Base-by-base conservation (phyloP, 2,329 filamentous ascomycete genomes). In the Allantophomopsis cytisporea region DNA sequence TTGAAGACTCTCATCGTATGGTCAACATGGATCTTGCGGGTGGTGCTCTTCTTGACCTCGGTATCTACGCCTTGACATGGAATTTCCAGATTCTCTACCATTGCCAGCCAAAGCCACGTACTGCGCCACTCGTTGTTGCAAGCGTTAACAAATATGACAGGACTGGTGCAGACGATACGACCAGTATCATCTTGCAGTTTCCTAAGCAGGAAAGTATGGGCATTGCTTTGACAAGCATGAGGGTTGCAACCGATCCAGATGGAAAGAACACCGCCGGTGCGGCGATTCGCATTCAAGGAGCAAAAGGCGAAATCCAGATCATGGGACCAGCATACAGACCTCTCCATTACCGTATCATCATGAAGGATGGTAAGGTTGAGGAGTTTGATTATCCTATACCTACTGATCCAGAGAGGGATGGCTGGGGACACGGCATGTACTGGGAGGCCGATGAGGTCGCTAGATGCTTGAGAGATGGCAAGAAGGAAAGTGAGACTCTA, bases 371-470 rank as follows among this genome's bases (percentile, higher is more conserved):
- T 41, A 52, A 56, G 32, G 46, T 54, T 2, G 54, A 57, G 37
- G 50, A 49, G n/a, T 50, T 56, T 21, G 41, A 50, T 11, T 48
- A 56, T 39, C 50, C 54, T 11, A 62, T 71, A 42, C 73, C 75
- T 20, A 70, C 39, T 17, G 53, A 56, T 43, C 34, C 39, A 5
- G 49, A 50, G 31, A 46, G 46, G 30, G 46, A 39, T 14, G 43
- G 42, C 3, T 53, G 66, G 49, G 77, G 76, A 1, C 71, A 75
- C 40, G 77, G 77, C 1, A 80, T 81, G 76, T 80, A 74, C 54
- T 83, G 74, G 73, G 77, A 82, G 54, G 79, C 79, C 1, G 78
- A 82, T 55, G 78, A 80, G 60, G 74, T 68, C 39, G 79, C 71
- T 12, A 65, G 71, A 37, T 78, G 76, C 43, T 50, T 83, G 37